A percentile compares a stretch with the other conserved stretches of the same genome.
Conservation (phyloP, 225 moss, liverwort and hornwort genomes). For the Physcomitrellopsis africana region DNA sequence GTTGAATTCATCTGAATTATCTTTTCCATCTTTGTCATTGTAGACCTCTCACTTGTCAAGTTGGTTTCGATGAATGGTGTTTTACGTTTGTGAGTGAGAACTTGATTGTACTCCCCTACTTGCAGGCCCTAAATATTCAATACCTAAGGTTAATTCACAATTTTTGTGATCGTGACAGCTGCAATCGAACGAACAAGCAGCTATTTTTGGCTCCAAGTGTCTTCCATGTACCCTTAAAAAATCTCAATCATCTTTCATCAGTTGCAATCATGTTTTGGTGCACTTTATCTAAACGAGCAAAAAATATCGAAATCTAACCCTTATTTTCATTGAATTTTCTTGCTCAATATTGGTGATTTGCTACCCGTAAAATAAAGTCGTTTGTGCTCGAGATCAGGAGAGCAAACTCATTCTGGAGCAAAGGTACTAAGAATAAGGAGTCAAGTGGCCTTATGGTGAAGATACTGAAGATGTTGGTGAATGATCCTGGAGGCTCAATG, state of each 20-base stretch:
- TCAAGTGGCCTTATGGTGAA: constrained; percentile 70
- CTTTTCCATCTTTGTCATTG: neutral
- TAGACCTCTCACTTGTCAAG: neutral
- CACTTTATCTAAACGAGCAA: neutral
- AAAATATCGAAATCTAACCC: neutral
- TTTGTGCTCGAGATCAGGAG: constrained; percentile 44
- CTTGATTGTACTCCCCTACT: constrained; percentile 25
- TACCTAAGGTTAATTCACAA: constrained; percentile 78
- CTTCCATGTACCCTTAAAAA: constrained; percentile 45
- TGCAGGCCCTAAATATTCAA: constrained; percentile 82
- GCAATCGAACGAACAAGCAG: constrained; percentile 74
- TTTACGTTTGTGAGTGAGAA: constrained; percentile 2
- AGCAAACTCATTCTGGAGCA: constrained; percentile 44
- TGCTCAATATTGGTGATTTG: constrained; percentile 21
- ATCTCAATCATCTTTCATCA: constrained; percentile 8
- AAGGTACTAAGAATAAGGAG: constrained; percentile 42
- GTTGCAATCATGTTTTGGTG: constrained; percentile 12
- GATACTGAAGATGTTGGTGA: constrained; percentile 65
- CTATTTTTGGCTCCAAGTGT: constrained; percentile 49
- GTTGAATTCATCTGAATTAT: constrained; percentile 6
- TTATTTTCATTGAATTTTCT: constrained; percentile 19
- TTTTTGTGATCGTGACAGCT: constrained; percentile 84
- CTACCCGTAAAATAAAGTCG: constrained; percentile 14
- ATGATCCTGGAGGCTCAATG: constrained; percentile 70
- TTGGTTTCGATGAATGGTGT: constrained; percentile 3